phyloP scores from a whole-genome alignment of 2,329 filamentous ascomycete genomes.

The Alternaria novae-zelandiae region DNA sequence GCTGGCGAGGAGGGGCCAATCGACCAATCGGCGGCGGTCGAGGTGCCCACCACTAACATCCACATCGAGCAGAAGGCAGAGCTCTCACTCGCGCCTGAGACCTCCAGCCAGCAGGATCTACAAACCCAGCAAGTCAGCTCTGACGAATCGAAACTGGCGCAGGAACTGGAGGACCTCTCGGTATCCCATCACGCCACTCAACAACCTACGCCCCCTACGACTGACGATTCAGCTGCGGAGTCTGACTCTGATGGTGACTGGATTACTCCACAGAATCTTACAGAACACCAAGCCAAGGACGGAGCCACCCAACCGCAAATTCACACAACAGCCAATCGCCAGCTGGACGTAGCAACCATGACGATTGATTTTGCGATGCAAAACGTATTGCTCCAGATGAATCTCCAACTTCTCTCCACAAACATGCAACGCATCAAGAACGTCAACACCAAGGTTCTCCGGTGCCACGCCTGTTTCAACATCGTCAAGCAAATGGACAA shows the following conservation, averaged over 20 bases:
- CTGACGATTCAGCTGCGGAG: conserved; percentile 20
- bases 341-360: conserved; percentile 86
- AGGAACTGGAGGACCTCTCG: conserved; percentile 29
- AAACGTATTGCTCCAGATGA: conserved; percentile 93
- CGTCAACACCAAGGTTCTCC: conserved; percentile 86
- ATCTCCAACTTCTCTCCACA: conserved; percentile 85
- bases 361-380: conserved; percentile 98
- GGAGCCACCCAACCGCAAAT: conserved; percentile 45
- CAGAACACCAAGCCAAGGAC: conserved; percentile 78
- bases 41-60: conserved; percentile 2
- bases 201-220: conserved; percentile 24
- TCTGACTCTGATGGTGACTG: conserved; percentile 64
- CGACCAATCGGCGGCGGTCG: conserved; percentile 2
- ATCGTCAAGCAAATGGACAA: conserved; percentile 82
- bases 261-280: conserved; percentile 94
- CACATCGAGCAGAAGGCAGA: conserved; percentile 9
- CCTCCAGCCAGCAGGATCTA: not conserved
- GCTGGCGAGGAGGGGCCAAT: conserved; percentile 1
- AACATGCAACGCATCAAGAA: conserved; percentile 80
- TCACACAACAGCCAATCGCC: conserved; percentile 59
- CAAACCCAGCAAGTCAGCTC: not conserved
- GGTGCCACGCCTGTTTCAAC: conserved; percentile 82
- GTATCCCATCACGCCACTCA: conserved; percentile 20
- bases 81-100: not conserved
- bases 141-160: conserved; percentile 12